A percentile compares a stretch with the other conserved stretches of the same genome.
Conservation (phyloP, 768 basidiomycete genomes). For the Amyloporia xantha region DNA sequence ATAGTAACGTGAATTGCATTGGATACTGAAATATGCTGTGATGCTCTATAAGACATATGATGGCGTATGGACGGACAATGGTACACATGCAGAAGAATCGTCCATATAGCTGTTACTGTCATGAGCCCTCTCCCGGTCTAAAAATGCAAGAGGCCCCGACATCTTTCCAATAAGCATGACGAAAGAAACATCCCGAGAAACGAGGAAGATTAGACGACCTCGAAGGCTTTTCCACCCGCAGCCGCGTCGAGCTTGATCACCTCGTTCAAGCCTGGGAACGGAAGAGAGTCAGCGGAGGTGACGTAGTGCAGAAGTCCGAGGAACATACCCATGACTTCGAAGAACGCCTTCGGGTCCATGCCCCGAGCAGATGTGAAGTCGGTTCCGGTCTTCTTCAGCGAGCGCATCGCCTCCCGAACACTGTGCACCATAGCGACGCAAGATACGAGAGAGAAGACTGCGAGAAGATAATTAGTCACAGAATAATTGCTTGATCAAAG, state of each 20-base stretch:
- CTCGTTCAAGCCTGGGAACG: conserved; percentile 40
- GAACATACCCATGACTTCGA: conserved; percentile 78
- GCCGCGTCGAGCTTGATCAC: conserved; percentile 46
- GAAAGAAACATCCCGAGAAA: not conserved
- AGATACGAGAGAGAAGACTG: conserved; percentile 73
- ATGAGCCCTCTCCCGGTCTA: not conserved
- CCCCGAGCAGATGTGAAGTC: conserved; percentile 53
- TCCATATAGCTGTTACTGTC: not conserved
- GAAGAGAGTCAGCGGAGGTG: not conserved
- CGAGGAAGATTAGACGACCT: conserved; percentile 33
- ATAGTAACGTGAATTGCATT: too few relatives aligned
- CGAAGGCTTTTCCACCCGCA: conserved; percentile 56
- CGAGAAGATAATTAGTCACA: not conserved
- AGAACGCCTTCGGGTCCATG: conserved; percentile 76
- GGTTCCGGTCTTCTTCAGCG: conserved; percentile 71
- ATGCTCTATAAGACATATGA: not conserved
- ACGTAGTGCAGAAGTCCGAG: too few relatives aligned
- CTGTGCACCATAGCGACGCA: conserved; percentile 73
- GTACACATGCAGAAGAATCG: not conserved
- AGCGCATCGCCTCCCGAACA: conserved; percentile 71
- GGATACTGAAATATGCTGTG: not conserved
- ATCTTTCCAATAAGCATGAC: not conserved
- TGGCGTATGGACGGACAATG: too few relatives aligned
- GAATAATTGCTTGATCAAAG: not conserved
- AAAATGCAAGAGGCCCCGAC: not conserved